phyloP scores from a whole-genome alignment of 192 early-diverging fungal genomes.

The Backusella macrospora region DNA sequence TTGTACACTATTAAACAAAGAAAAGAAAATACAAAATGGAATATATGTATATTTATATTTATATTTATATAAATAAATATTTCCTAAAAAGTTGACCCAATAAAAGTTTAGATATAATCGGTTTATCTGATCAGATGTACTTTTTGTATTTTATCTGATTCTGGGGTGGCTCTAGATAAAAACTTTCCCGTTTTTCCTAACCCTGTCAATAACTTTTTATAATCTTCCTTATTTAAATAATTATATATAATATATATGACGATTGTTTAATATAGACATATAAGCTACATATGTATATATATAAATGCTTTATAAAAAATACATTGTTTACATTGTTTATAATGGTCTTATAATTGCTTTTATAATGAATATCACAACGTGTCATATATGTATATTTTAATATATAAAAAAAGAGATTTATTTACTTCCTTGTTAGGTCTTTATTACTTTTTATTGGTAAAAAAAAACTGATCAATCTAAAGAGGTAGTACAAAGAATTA shows the following conservation, averaged over 20 bases:
- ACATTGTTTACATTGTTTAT: neutral
- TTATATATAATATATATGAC: too few species aligned
- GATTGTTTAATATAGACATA: too few species aligned
- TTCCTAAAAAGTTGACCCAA: neutral
- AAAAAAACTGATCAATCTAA: neutral
- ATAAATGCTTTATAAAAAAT: neutral
- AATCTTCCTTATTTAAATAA: neutral
- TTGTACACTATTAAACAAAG: neutral
- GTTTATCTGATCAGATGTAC: constrained; percentile 8
- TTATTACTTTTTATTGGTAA: constrained; percentile 3
- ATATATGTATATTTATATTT: too few species aligned
- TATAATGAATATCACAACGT: neutral
- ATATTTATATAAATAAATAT: too few species aligned
- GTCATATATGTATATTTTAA: neutral
- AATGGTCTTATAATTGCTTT: neutral
- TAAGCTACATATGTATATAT: neutral
- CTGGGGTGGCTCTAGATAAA: neutral
- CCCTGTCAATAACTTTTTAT: neutral
- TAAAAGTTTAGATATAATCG: neutral
- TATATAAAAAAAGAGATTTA: neutral
- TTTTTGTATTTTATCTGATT: neutral
- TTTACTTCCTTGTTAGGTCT: neutral
- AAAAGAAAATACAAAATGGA: neutral
- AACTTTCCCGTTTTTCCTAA: neutral
- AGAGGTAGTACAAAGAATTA: neutral